Evolutionary conservation across 2,329 filamentous ascomycete species (phyloP).

Genomic region (Parastagonospora avenae): DNA sequence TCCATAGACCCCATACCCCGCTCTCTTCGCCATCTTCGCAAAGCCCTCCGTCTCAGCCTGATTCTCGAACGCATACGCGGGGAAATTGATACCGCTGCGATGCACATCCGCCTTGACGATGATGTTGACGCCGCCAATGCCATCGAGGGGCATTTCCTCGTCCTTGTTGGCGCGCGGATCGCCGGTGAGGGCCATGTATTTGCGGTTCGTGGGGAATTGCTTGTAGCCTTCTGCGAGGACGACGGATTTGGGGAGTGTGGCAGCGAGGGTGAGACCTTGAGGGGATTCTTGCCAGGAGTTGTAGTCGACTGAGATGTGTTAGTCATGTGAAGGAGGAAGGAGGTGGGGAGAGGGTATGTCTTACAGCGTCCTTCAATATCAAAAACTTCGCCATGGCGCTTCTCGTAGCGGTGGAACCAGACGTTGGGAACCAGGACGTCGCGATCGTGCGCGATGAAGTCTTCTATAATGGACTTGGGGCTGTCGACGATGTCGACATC

Average conservation of each 20-base stretch:
- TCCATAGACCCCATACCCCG: conserved; percentile 89
- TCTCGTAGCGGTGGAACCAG: conserved; percentile 91
- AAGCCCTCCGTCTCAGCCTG: conserved; percentile 99
- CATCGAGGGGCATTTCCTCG: conserved; percentile 88
- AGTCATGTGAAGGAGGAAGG: conserved; percentile 10
- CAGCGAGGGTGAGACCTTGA: conserved; percentile 76
- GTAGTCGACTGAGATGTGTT: conserved; percentile 75
- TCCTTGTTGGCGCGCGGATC: conserved; percentile 93
- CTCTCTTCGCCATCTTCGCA: conserved; percentile 96
- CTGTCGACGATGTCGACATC: conserved; percentile 96
- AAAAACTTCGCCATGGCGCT: conserved; percentile 62
- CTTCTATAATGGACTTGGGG: conserved; percentile 84
- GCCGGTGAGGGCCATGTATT: conserved; percentile 88
- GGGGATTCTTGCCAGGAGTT: conserved; percentile 98
- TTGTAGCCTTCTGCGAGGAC: conserved; percentile 95
- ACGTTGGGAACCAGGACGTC: conserved; percentile 96
- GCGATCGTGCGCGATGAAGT: conserved; percentile 91
- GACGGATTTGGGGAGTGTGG: conserved; percentile 75
- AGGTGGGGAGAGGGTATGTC: conserved; percentile 37
- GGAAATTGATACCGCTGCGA: conserved; percentile 96
- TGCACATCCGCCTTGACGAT: conserved; percentile 98
- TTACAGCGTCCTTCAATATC: conserved; percentile 96
- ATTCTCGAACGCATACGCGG: conserved; percentile 95
- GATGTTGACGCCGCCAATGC: conserved; percentile 96
- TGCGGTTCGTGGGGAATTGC: conserved; percentile 87